phyloP scores from a whole-genome alignment of 306 rosid species.

The Neltuma alba region DNA sequence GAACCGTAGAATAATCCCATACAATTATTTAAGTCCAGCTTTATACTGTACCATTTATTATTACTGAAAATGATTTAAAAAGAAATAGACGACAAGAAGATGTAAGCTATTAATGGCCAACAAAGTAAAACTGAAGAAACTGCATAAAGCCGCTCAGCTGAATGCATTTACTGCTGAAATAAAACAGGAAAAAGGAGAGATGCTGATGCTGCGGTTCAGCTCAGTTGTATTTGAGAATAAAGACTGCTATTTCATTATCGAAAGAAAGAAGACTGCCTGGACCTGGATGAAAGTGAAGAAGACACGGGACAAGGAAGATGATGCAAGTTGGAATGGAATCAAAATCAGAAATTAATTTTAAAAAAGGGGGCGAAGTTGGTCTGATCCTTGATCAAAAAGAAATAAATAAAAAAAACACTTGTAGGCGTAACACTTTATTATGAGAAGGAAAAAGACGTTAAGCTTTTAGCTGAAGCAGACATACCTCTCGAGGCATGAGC shows the following conservation, averaged over 20 bases:
- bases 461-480: slow-evolving; percentile 59
- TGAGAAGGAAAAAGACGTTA: slow-evolving; percentile 44
- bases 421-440: slow-evolving; percentile 28
- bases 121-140: slow-evolving; percentile 28
- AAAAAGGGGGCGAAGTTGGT: slow-evolving; percentile 11
- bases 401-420: slow-evolving; percentile 22
- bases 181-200: neutral
- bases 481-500: slow-evolving; percentile 99
- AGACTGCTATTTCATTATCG: neutral
- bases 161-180: neutral
- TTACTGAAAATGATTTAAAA: slow-evolving; percentile 16
- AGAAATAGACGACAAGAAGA: slow-evolving; percentile 5
- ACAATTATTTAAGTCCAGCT: slow-evolving; percentile 32
- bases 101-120: slow-evolving; percentile 46
- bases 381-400: slow-evolving; percentile 35
- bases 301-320: slow-evolving; percentile 10
- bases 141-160: neutral
- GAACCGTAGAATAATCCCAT: slow-evolving; percentile 34
- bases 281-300: slow-evolving; percentile 34
- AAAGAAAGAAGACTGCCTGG: neutral
- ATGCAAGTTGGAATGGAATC: slow-evolving; percentile 24
- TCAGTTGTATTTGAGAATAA: neutral
- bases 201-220: neutral
- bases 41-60: slow-evolving; percentile 38
- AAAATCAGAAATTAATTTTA: neutral